Conservation (phyloP, 805 yeast genomes). For the Brettanomyces anomalus region DNA sequence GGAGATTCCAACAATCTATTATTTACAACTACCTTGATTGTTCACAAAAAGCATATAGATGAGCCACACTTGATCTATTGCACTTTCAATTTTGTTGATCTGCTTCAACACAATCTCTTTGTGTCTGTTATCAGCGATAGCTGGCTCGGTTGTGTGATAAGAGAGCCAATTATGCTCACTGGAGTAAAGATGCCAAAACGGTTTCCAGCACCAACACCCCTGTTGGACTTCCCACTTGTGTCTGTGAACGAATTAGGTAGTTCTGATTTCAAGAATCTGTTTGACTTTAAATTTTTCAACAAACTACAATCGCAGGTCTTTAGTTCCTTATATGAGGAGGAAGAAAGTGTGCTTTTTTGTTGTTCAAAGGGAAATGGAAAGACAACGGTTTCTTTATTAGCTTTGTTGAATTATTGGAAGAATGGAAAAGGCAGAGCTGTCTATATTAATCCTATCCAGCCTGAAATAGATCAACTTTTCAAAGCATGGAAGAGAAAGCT, state of each 20-base stretch:
- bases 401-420: constrained; percentile 65
- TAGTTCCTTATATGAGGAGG: constrained; percentile 45
- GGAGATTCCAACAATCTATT: constrained; percentile 71
- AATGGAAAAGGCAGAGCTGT: constrained; percentile 61
- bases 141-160: constrained; percentile 74
- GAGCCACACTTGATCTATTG: constrained; percentile 54
- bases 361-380: constrained; percentile 73
- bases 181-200: constrained; percentile 49
- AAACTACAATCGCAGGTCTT: constrained; percentile 67
- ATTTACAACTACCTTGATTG: constrained; percentile 43
- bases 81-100: constrained; percentile 44
- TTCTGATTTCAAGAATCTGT: constrained; percentile 38
- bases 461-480: constrained; percentile 36
- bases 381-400: constrained; percentile 60
- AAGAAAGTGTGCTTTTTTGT: constrained; percentile 53
- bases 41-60: constrained; percentile 40
- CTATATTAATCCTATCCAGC: constrained; percentile 60
- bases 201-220: constrained; percentile 52
- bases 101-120: constrained; percentile 62
- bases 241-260: constrained; percentile 40
- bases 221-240: constrained; percentile 42
- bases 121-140: constrained; percentile 66
- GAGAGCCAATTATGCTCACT: constrained; percentile 49
- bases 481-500: constrained; percentile 48
- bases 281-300: constrained; percentile 51